These are phyloP conservation scores for Alternaria arbusti DNA, from an alignment of 2,329 filamentous ascomycete genomes.

Conservation along the genomic window DNA sequence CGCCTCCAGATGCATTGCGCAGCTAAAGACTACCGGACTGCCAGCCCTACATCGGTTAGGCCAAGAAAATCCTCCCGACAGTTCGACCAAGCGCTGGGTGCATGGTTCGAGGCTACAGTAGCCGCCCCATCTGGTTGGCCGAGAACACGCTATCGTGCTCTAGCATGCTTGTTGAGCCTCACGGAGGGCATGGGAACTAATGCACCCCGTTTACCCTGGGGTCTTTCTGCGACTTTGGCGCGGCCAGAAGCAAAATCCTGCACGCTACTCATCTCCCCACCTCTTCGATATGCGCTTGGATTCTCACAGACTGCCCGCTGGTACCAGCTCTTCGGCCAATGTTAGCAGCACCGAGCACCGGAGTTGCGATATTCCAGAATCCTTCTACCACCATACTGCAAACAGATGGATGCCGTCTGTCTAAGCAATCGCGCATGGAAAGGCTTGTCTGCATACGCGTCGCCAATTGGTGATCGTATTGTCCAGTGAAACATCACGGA, in stretches of 20 bases:
- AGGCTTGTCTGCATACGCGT: background rate
- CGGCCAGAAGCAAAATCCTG: slow-evolving; percentile 36
- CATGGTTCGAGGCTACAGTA: slow-evolving; percentile 3
- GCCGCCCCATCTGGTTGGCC: slow-evolving; percentile 15
- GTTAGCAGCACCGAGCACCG: slow-evolving; percentile 1
- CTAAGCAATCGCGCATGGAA: background rate
- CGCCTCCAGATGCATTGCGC: slow-evolving; percentile 7
- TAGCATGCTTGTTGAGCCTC: slow-evolving; percentile 39
- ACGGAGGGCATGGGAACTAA: slow-evolving; percentile 28
- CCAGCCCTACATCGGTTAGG: slow-evolving; percentile 4
- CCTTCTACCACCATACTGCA: slow-evolving; percentile 12
- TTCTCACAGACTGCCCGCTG: slow-evolving; percentile 13
- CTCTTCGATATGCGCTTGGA: slow-evolving; percentile 10
- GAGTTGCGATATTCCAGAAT: slow-evolving; percentile 23
- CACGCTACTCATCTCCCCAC: slow-evolving; percentile 11
- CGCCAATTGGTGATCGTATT: background rate
- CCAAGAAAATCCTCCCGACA: slow-evolving; percentile 29
- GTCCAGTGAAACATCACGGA: background rate
- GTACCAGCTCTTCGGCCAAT: slow-evolving; percentile 6
- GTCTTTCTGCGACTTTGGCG: slow-evolving; percentile 12
- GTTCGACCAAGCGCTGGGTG: slow-evolving; percentile 24
- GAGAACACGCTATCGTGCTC: slow-evolving; percentile 19
- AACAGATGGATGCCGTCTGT: background rate
- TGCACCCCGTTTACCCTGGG: slow-evolving; percentile 31
- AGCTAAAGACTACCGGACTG: background rate